Conservation (phyloP, 1,284 basidiomycete genomes). For the Fomitopsis palustris region DNA sequence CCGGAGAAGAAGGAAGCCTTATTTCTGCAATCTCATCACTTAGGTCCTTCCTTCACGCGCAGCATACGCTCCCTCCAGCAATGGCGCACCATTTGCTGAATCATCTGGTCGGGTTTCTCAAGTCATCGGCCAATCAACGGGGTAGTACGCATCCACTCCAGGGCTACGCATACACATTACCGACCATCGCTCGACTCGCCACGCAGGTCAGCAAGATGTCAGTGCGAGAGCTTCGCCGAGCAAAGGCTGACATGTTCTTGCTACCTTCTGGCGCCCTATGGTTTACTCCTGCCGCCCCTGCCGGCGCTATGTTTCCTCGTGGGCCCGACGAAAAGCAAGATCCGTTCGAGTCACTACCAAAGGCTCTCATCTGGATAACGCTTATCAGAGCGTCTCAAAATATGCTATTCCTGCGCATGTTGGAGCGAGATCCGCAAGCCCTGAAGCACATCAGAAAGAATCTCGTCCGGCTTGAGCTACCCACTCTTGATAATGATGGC, state of each 20-base stretch:
- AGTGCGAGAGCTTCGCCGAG: slow-evolving; percentile 68
- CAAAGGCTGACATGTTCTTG: slow-evolving; percentile 70
- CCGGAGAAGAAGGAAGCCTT: slow-evolving; percentile 45
- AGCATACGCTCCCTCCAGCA: slow-evolving; percentile 54
- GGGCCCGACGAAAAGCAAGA: slow-evolving; percentile 34
- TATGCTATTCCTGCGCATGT: slow-evolving; percentile 59
- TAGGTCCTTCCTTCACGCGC: slow-evolving; percentile 52
- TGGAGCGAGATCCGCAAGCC: slow-evolving; percentile 69
- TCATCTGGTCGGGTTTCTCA: slow-evolving; percentile 68
- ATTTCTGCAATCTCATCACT: slow-evolving; percentile 45
- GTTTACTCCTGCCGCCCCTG: slow-evolving; percentile 52
- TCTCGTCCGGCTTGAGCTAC: slow-evolving; percentile 59
- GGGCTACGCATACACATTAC: slow-evolving; percentile 52
- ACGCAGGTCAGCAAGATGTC: slow-evolving; percentile 70
- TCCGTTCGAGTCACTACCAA: slow-evolving; percentile 45
- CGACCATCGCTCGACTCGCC: slow-evolving; percentile 55
- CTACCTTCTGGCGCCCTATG: slow-evolving; percentile 68
- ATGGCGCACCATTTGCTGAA: slow-evolving; percentile 70
- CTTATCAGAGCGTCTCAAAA: slow-evolving; percentile 74
- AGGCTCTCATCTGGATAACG: slow-evolving; percentile 50
- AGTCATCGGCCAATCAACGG: slow-evolving; percentile 46
- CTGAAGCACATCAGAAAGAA: slow-evolving; percentile 70
- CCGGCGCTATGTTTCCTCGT: slow-evolving; percentile 58
- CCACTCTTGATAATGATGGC: slow-evolving; percentile 37
- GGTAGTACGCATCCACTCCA: slow-evolving; percentile 41